Evolutionary conservation across 768 basidiomycete genomes (phyloP).

Genomic region (Leucocoprinus sp.): DNA sequence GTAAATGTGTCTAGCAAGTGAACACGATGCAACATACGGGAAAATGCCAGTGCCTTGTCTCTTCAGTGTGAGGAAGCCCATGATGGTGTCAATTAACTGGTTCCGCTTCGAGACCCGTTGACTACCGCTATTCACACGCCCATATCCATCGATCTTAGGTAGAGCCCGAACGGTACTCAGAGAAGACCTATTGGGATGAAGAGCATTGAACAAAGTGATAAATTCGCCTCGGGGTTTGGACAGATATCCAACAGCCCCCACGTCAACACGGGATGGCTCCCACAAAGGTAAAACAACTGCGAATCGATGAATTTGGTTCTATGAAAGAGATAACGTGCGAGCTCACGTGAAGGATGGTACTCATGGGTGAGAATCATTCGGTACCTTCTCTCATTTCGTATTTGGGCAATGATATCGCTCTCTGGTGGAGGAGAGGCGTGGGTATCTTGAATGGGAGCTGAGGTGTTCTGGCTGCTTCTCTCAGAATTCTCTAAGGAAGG

Average conservation of each 20-base stretch:
- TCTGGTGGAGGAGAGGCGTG: conserved; percentile 27
- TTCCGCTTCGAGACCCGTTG: conserved; percentile 6
- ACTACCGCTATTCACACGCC: conserved; percentile 8
- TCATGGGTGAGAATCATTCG: conserved; percentile 56
- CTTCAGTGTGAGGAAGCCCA: conserved; percentile 5
- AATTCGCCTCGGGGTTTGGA: conserved; percentile 62
- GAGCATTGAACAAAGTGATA: conserved; percentile 63
- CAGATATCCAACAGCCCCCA: conserved; percentile 75
- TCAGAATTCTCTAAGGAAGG: conserved; percentile 20
- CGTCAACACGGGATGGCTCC: conserved; percentile 50
- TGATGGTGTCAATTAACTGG: conserved; percentile 11
- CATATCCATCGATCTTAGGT: conserved; percentile 14
- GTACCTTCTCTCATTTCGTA: conserved; percentile 59
- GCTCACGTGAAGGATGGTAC: conserved; percentile 62
- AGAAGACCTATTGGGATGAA: conserved; percentile 34
- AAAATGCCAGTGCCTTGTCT: conserved; percentile 4
- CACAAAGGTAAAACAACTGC: conserved; percentile 63
- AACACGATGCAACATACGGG: background rate
- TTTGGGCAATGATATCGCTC: conserved; percentile 31
- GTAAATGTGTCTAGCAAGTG: background rate
- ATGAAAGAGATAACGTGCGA: background rate
- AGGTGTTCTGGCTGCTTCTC: conserved; percentile 11
- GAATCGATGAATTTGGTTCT: background rate
- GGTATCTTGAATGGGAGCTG: conserved; percentile 20
- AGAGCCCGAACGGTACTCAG: conserved; percentile 9